These are phyloP conservation scores for Oryza officinalis DNA, from an alignment of 176 grass and related monocot species.

Conservation along the genomic window DNA sequence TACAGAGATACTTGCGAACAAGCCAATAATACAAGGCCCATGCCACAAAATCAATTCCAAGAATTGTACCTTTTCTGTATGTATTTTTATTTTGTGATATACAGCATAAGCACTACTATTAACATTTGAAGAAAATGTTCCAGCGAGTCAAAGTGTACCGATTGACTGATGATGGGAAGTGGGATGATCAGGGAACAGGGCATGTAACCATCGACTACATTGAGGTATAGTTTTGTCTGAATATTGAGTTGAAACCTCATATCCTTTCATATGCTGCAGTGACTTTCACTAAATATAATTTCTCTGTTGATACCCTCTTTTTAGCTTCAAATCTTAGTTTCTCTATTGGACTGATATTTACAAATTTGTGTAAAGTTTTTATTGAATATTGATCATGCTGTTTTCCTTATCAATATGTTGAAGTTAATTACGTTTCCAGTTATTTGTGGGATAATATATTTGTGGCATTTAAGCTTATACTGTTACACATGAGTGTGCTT, in stretches of 20 bases:
- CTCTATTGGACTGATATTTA: not conserved
- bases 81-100: constrained; percentile 26
- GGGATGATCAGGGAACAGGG: constrained; percentile 81
- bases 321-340: not conserved
- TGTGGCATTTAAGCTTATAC: constrained; percentile 3
- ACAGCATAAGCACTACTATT: not conserved
- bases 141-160: constrained; percentile 79
- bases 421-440: not conserved
- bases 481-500: not conserved
- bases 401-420: constrained; percentile 11
- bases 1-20: no score
- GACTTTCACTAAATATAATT: not conserved
- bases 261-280: constrained; percentile 1
- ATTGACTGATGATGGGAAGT: constrained; percentile 62
- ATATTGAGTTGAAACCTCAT: not conserved
- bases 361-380: constrained; percentile 9
- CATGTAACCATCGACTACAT: constrained; percentile 74
- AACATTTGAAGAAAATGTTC: constrained; percentile 36
- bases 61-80: not conserved
- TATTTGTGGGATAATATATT: constrained; percentile 8
- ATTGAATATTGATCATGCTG: not conserved
- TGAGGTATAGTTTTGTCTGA: constrained; percentile 50
- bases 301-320: constrained; percentile 16
- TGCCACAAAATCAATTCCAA: no score
- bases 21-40: no score